Conservation (phyloP, 176 grass and related monocot species). For the Puya raimondii region DNA sequence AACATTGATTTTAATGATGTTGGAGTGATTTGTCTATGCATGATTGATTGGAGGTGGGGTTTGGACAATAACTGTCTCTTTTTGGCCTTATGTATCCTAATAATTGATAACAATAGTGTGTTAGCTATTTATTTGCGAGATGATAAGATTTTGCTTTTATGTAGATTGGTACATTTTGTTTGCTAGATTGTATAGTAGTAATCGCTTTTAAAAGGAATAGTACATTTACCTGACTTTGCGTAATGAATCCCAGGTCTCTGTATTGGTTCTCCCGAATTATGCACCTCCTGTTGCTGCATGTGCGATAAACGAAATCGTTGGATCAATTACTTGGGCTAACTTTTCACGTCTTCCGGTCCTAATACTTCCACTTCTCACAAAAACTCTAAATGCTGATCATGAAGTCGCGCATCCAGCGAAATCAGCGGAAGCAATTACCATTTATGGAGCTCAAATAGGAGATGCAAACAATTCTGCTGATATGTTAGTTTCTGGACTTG, state of each 20-base stretch:
- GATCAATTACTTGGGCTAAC: conserved; percentile 44
- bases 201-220: not conserved
- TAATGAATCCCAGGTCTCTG: conserved; percentile 52
- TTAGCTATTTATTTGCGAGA: not conserved
- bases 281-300: conserved; percentile 64
- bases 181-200: too few species aligned
- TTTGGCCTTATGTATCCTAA: too few species aligned
- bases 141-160: not conserved
- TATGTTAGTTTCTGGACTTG: conserved; percentile 35
- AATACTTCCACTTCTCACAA: conserved; percentile 60
- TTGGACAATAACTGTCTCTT: too few species aligned
- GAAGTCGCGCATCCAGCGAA: conserved; percentile 20
- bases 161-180: not conserved
- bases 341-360: conserved; percentile 24
- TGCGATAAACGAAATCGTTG: conserved; percentile 63
- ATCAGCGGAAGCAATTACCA: conserved; percentile 18
- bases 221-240: conserved; percentile 19
- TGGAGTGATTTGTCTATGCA: too few species aligned
- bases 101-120: too few species aligned
- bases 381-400: conserved; percentile 25
- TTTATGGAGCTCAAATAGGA: conserved; percentile 55
- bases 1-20: too few species aligned
- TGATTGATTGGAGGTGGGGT: too few species aligned
- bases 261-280: conserved; percentile 74
- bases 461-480: conserved; percentile 41